Base-by-base conservation (phyloP, 176 grass and related monocot species). In the Bothriochloa decipiens region DNA sequence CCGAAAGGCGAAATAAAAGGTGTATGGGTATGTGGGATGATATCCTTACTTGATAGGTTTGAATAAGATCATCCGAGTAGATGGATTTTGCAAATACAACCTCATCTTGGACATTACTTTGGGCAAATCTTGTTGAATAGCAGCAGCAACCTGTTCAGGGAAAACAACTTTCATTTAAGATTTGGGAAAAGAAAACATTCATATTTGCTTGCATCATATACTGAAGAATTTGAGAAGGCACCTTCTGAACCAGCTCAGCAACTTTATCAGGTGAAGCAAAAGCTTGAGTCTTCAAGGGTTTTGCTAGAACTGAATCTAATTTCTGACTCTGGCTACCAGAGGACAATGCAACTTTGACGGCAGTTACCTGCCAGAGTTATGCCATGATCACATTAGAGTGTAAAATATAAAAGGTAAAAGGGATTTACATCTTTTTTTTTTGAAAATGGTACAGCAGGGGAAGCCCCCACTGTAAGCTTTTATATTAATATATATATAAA, bases 201-300 rank as follows among this genome's bases (percentile, higher is more conserved):
- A 11, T 62, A 55, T 11, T 80, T 40, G 15, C 42, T 72, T 64
- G 39, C 8, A 75, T 42, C 12, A 42, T 18, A 67, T 18, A 18
- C 78, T 71, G 33, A 82, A 22, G 45, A 82, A 60, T 18, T 46
- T 55, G 65, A 29, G 35, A 58, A 42, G 77, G 74, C 77, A 99
- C 97, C 93, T 96, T 99, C 81, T 92, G 91, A 86, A 99, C 90
- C 62, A 99, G 82, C 78, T 99, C 91, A 37, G 88, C 89, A 49
- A 99, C 97, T 87, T 99, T 99, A 70, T 99, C 93, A 71, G 97
- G 91, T 82, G 91, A 87, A 87, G 93, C 97, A 86, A 99, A 96
- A 79, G 93, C 91, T 89, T 99, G 97, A 72, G 72, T 92, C 86
- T 99, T 99, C 17, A 99, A 88, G 26, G 97, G 93, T 77, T 94